Evolutionary conservation across 1,139 yeast genomes (phyloP).

Genomic region (Hansenula lynferdii): DNA sequence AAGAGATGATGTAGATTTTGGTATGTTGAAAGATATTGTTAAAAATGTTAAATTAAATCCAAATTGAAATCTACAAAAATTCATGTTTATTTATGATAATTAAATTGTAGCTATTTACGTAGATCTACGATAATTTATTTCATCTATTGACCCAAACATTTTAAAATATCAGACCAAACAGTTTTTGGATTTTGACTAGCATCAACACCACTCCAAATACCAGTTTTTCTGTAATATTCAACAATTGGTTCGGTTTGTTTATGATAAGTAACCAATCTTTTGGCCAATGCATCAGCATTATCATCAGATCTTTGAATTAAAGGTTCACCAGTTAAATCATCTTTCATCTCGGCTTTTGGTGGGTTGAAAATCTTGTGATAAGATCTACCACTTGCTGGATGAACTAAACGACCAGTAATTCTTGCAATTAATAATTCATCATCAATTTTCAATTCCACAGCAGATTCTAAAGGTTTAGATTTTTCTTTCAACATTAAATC

Average conservation of each 20-base stretch:
- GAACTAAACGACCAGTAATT: conserved; percentile 97
- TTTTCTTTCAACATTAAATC: conserved; percentile 81
- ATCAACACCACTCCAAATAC: conserved; percentile 95
- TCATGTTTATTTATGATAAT: too few species aligned
- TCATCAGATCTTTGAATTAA: conserved; percentile 98
- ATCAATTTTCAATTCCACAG: conserved; percentile 93
- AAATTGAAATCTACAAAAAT: too few species aligned
- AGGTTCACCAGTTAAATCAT: conserved; percentile 94
- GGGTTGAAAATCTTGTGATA: conserved; percentile 98
- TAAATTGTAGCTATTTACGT: too few species aligned
- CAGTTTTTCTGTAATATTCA: conserved; percentile 87
- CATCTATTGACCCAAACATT: conserved; percentile 63
- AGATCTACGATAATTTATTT: too few species aligned
- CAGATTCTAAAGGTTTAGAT: conserved; percentile 85
- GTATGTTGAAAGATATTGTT: conserved; percentile 12
- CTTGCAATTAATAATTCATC: conserved; percentile 95
- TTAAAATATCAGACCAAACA: conserved; percentile 88
- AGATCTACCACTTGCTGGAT: conserved; percentile 97
- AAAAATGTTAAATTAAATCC: conserved; percentile 9
- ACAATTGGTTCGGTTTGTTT: conserved; percentile 98
- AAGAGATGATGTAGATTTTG: conserved; percentile 18
- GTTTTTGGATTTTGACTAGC: conserved; percentile 90
- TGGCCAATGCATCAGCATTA: conserved; percentile 92
- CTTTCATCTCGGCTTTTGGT: conserved; percentile 92
- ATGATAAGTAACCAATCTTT: conserved; percentile 93